These are phyloP conservation scores for Lachnum nothofagi DNA, from an alignment of 2,329 filamentous ascomycete genomes.

Conservation along the genomic window DNA sequence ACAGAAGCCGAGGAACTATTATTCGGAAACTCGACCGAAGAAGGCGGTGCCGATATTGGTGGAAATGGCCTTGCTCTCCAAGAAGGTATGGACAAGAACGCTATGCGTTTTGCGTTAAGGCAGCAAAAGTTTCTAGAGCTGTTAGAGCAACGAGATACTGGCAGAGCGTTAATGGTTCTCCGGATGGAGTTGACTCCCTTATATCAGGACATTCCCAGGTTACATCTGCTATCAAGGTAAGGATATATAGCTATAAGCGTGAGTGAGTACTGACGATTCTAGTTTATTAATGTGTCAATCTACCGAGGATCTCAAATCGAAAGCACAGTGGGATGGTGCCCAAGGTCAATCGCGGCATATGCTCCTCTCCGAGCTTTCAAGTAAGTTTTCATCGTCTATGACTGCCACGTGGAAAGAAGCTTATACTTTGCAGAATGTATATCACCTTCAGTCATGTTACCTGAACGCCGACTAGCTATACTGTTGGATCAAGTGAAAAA, in stretches of 20 bases:
- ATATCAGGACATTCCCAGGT: slow-evolving; percentile 67
- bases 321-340: slow-evolving; percentile 82
- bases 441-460: slow-evolving; percentile 94
- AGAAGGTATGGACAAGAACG: slow-evolving; percentile 66
- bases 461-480: slow-evolving; percentile 78
- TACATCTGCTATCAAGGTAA: slow-evolving; percentile 76
- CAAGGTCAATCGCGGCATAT: slow-evolving; percentile 66
- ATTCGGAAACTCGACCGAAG: slow-evolving; percentile 46
- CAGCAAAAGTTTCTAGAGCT: slow-evolving; percentile 95
- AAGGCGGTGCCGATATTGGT: slow-evolving; percentile 40
- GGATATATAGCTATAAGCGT: slow-evolving; percentile 10
- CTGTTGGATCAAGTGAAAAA: slow-evolving; percentile 80
- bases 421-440: slow-evolving; percentile 62
- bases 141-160: slow-evolving; percentile 69
- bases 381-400: slow-evolving; percentile 44
- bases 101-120: slow-evolving; percentile 82
- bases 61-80: slow-evolving; percentile 66
- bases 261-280: not conserved
- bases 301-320: slow-evolving; percentile 67
- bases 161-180: slow-evolving; percentile 73
- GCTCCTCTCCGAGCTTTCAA: slow-evolving; percentile 76
- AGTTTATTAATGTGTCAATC: slow-evolving; percentile 86
- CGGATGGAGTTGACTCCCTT: slow-evolving; percentile 83
- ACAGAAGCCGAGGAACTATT: slow-evolving; percentile 76
- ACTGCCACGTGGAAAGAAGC: not conserved